A percentile compares a stretch with the other conserved stretches of the same genome.
Conservation (phyloP, 2,329 filamentous ascomycete genomes). For the Epichloe bromicola region DNA sequence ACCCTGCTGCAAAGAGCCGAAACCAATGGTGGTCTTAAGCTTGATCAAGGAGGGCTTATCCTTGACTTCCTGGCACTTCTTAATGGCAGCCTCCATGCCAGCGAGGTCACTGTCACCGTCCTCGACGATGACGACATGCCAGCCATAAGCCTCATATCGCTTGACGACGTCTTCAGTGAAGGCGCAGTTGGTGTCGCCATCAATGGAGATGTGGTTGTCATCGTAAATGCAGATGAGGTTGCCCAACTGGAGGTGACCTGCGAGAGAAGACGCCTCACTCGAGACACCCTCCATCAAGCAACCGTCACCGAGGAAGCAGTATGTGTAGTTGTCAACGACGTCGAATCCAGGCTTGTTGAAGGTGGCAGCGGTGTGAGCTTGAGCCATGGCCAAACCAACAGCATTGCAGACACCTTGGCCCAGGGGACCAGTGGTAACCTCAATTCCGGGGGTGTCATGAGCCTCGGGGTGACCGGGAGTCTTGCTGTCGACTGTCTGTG, state of each 20-base stretch:
- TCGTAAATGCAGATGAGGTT: conserved; percentile 97
- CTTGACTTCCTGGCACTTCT: conserved; percentile 72
- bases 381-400: conserved; percentile 92
- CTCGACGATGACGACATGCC: conserved; percentile 75
- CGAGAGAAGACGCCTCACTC: conserved; percentile 78
- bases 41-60: conserved; percentile 97
- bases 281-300: conserved; percentile 98
- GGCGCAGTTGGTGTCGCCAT: conserved; percentile 88
- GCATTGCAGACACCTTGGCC: conserved; percentile 96
- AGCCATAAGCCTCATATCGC: conserved; percentile 94
- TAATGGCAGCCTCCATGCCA: conserved; percentile 77
- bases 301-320: conserved; percentile 91
- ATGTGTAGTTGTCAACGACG: conserved; percentile 93
- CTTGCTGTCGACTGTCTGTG: conserved; percentile 49
- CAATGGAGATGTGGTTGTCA: conserved; percentile 94
- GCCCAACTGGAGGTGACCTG: conserved; percentile 92
- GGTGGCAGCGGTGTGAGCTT: conserved; percentile 76
- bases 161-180: conserved; percentile 96
- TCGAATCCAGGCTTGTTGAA: conserved; percentile 97
- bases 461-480: conserved; percentile 94
- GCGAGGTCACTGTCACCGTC: conserved; percentile 84
- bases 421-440: conserved; percentile 95
- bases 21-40: conserved; percentile 94
- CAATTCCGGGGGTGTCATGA: conserved; percentile 86
- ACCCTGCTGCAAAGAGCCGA: conserved; percentile 83